Conservation (phyloP, 257 asterid genomes). For the Salvia hispanica region DNA sequence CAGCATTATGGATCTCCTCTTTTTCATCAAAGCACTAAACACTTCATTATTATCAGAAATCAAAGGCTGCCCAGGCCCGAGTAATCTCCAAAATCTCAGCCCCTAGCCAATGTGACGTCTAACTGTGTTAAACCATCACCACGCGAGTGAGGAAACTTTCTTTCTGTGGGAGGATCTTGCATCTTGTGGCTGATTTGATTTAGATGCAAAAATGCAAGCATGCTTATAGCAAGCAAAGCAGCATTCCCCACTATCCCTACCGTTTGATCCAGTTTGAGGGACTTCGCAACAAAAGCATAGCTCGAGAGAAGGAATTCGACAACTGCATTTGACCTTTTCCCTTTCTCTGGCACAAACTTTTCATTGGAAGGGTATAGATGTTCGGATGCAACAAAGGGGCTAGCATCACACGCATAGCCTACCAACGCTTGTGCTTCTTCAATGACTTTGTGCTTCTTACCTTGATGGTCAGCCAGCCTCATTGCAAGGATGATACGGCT, state of each 20-base stretch:
- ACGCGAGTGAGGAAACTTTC: constrained; percentile 41
- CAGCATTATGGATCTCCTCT: constrained; percentile 1
- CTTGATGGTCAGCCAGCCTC: constrained; percentile 97
- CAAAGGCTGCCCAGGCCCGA: constrained; percentile 7
- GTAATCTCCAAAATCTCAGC: constrained; percentile 35
- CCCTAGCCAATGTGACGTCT: constrained; percentile 84
- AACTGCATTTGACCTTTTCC: constrained; percentile 49
- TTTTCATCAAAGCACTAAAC: constrained; percentile 24
- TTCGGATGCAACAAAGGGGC: constrained; percentile 60
- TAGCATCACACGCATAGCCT: constrained; percentile 70
- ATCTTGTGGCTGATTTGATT: constrained; percentile 53
- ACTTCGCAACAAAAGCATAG: constrained; percentile 53
- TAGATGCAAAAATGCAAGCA: constrained; percentile 77
- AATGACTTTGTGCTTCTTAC: constrained; percentile 83
- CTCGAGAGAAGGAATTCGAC: constrained; percentile 53
- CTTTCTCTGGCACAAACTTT: constrained; percentile 35
- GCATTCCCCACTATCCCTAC: constrained; percentile 88
- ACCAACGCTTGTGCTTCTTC: constrained; percentile 92
- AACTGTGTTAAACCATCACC: constrained; percentile 40
- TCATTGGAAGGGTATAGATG: constrained; percentile 47
- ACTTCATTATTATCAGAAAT: constrained; percentile 14
- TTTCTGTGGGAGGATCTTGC: constrained; percentile 39
- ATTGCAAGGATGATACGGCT: constrained; percentile 85
- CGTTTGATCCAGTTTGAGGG: constrained; percentile 66
- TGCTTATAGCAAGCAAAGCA: constrained; percentile 85